Base-by-base conservation (phyloP, 2,329 filamentous ascomycete genomes). In the Fusarium sulawesiense region DNA sequence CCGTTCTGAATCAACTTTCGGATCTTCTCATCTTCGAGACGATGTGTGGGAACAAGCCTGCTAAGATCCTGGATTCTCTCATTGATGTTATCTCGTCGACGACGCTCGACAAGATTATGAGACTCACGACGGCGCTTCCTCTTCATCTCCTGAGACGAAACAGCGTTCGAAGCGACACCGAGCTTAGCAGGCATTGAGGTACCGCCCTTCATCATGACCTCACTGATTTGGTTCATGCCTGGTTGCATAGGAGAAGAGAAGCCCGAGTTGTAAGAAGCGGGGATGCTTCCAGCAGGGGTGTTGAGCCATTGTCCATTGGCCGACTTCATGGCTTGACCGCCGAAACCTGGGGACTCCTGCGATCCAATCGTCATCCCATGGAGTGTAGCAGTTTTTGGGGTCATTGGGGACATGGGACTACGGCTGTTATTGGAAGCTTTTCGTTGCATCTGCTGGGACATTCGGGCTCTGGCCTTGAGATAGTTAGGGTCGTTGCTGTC, bases 61-160 rank as follows among this genome's bases (percentile, higher is more conserved):
- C 95, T 97, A 10, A 99, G 87, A 77, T 99, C 96, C 77, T 98
- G 95, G 68, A 99, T 99, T 45, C 96, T 90, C 81, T 99, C 96
- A 74, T 99, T 99, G 85, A 99, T 99, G 78, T 98, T 98, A 83
- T 98, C 96, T 67, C 96, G 90, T 66, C 96, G 91, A 54, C 96
- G 91, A 60, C 96, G 93, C 83, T 99, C 96, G 13, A 99, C 96
- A 41, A 97, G 86, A 78, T 99, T 98, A 83, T 99, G 96, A 2
- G 95, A 98, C 77, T 98, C 96, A 41, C 96, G 88, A 64, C 96
- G 90, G 65, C 94, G 88, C 79, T 95, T 93, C 74, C 94, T 89
- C 87, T 98, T 98, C 76, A 94, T 94, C 79, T 98, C 96, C 76
- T 97, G 94, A 1, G 93, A 91, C 57, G 96, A 93, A 55, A 92